Conservation (phyloP, 1,284 basidiomycete genomes). For the Apiotrichum domesticum region DNA sequence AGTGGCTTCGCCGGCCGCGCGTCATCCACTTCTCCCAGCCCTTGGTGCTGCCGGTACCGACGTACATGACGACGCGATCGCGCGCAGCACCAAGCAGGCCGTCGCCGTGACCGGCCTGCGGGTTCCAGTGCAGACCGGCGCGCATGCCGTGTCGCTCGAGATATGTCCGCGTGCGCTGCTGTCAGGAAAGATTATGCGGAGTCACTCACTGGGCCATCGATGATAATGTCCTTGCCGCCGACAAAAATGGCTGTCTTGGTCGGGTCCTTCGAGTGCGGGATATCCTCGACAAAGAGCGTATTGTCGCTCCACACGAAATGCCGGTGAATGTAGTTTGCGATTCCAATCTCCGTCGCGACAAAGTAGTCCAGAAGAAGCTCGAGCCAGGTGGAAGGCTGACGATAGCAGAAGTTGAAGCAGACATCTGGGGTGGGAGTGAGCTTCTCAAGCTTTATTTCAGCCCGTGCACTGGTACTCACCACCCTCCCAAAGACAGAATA, state of each 20-base stretch:
- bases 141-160: constrained; percentile 63
- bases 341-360: constrained; percentile 74
- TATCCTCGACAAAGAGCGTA: constrained; percentile 80
- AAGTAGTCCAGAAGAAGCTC: constrained; percentile 80
- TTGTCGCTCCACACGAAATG: constrained; percentile 68
- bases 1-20: constrained; percentile 26
- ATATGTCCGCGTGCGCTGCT: constrained; percentile 65
- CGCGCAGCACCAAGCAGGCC: constrained; percentile 59
- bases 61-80: constrained; percentile 61
- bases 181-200: too few relatives aligned
- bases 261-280: constrained; percentile 62
- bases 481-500: constrained; percentile 84
- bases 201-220: constrained; percentile 59
- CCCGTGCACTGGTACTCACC: constrained; percentile 48
- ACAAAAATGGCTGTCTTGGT: constrained; percentile 58
- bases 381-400: constrained; percentile 58
- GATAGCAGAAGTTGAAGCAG: constrained; percentile 81
- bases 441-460: too few relatives aligned
- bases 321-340: constrained; percentile 74
- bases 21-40: constrained; percentile 33
- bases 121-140: constrained; percentile 64
- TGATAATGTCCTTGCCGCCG: constrained; percentile 71
- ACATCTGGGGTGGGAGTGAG: constrained; percentile 54
- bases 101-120: constrained; percentile 64
- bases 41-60: constrained; percentile 45